Evolutionary conservation across 2,329 filamentous ascomycete species (phyloP).

Genomic region (Fusarium humuli): DNA sequence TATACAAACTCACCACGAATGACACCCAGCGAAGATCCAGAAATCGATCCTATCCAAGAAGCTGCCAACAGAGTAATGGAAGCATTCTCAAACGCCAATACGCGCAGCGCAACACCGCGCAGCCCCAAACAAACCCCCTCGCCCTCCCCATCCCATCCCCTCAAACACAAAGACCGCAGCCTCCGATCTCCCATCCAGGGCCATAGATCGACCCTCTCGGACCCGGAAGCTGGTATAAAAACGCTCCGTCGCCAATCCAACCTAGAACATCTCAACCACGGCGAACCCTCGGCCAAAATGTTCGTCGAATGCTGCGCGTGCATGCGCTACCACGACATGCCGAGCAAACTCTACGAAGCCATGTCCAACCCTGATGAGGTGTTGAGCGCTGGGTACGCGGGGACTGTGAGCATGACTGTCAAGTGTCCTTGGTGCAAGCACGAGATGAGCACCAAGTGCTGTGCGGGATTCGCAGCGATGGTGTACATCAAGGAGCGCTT

Average conservation of each 20-base stretch:
- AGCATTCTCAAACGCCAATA: conserved; percentile 47
- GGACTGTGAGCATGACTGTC: conserved; percentile 69
- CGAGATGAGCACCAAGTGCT: conserved; percentile 76
- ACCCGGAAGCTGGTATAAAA: conserved; percentile 27
- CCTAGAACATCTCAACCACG: conserved; percentile 20
- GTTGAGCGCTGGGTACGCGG: conserved; percentile 61
- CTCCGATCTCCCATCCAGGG: conserved; percentile 27
- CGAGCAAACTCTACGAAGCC: conserved; percentile 71
- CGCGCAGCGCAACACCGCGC: conserved; percentile 28
- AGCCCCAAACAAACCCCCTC: conserved; percentile 30
- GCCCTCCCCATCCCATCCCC: conserved; percentile 50
- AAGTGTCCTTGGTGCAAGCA: conserved; percentile 80
- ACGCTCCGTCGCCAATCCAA: conserved; percentile 27
- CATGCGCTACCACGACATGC: conserved; percentile 74
- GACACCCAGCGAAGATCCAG: conserved; percentile 31
- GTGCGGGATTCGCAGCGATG: conserved; percentile 74
- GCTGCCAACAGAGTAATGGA: conserved; percentile 50
- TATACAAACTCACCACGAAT: conserved; percentile 38
- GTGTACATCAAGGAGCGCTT: conserved; percentile 74
- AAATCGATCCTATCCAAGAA: conserved; percentile 48
- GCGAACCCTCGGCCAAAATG: conserved; percentile 68
- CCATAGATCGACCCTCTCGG: conserved; percentile 33
- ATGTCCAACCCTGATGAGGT: conserved; percentile 70
- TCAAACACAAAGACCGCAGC: conserved; percentile 48
- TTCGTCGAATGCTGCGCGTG: conserved; percentile 74